Base-by-base conservation (phyloP, 2,329 filamentous ascomycete genomes). In the Fusarium anguioides region DNA sequence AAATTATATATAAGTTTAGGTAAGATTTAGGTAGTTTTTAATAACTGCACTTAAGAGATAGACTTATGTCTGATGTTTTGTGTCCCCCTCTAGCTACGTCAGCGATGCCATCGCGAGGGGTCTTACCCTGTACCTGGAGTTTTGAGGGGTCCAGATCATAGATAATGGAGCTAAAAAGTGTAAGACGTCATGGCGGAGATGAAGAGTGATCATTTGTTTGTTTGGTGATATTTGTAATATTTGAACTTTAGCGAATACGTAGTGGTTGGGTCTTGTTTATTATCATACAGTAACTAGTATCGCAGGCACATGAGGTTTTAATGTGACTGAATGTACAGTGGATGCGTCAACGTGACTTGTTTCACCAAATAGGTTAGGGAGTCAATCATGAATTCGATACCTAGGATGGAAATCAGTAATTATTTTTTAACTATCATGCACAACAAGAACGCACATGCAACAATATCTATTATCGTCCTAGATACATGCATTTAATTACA, bases 71-170 rank as follows among this genome's bases (percentile, higher is more conserved):
- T n/a, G n/a, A n/a, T n/a, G n/a, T n/a, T n/a, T n/a, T 26, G n/a
- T n/a, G n/a, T n/a, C n/a, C n/a, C n/a, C n/a, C n/a, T n/a, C n/a
- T n/a, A 31, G n/a, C 46, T 57, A 68, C 65, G 65, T 69, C 65
- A 68, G 60, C 47, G 65, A 66, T 33, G 57, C 60, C 47, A 58
- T 68, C 65, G 27, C 23, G 54, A 58, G 47, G 17, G 36, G 57
- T 39, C 39, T 42, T 68, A 68, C 66, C 66, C 66, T 68, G 57
- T 47, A 68, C 40, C 37, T 31, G 4, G 8, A 15, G 17, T 20
- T 24, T 40, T 8, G 8, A 35, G 24, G n/a, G 14, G 15, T 33
- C 31, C 31, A n/a, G 31, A 17, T 33, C 31, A 17, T 8, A 21
- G 12, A 24, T 35, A 18, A 27, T 37, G 36, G 27, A 53, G 20